Conservation (phyloP, 2,329 filamentous ascomycete species). For the Pleurostoma richardsiae region DNA sequence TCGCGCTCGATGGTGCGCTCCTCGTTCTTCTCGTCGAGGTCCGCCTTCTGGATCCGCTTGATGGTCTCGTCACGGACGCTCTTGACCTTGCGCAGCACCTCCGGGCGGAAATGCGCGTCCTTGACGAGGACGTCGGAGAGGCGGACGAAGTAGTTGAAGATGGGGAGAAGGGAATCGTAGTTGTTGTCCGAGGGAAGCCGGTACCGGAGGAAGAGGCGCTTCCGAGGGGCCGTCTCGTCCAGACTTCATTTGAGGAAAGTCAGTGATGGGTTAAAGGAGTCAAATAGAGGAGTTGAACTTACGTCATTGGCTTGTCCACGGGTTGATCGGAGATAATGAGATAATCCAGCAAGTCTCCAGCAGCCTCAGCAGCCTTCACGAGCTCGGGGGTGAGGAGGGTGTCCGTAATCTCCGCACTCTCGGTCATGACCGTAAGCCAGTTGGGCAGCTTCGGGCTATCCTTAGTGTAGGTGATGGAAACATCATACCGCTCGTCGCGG, state of each 20-base stretch:
- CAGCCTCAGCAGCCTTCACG: conserved; percentile 69
- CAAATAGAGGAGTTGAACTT: conserved; percentile 26
- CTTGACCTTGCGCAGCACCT: conserved; percentile 82
- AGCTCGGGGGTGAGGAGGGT: conserved; percentile 83
- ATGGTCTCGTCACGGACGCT: conserved; percentile 75
- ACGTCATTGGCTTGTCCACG: conserved; percentile 79
- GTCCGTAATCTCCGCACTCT: conserved; percentile 92
- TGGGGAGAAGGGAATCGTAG: conserved; percentile 62
- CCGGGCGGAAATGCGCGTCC: conserved; percentile 78
- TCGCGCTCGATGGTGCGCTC: conserved; percentile 69
- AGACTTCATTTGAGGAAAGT: conserved; percentile 45
- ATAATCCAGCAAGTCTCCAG: conserved; percentile 79
- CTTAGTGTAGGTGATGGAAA: conserved; percentile 89
- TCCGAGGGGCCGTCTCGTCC: conserved; percentile 77
- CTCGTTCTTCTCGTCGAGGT: conserved; percentile 77
- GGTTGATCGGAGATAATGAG: conserved; percentile 89
- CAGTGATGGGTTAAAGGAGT: background rate
- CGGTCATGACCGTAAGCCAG: conserved; percentile 93
- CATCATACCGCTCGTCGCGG: conserved; percentile 88
- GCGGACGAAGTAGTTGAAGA: conserved; percentile 79
- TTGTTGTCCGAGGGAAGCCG: conserved; percentile 60
- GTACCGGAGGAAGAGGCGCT: conserved; percentile 78
- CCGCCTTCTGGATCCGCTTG: conserved; percentile 70
- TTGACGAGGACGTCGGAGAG: conserved; percentile 77
- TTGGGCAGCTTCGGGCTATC: conserved; percentile 83